These are phyloP conservation scores for Trichoderma koningiopsis DNA, from an alignment of 2,329 filamentous ascomycete species.

Conservation along the genomic window DNA sequence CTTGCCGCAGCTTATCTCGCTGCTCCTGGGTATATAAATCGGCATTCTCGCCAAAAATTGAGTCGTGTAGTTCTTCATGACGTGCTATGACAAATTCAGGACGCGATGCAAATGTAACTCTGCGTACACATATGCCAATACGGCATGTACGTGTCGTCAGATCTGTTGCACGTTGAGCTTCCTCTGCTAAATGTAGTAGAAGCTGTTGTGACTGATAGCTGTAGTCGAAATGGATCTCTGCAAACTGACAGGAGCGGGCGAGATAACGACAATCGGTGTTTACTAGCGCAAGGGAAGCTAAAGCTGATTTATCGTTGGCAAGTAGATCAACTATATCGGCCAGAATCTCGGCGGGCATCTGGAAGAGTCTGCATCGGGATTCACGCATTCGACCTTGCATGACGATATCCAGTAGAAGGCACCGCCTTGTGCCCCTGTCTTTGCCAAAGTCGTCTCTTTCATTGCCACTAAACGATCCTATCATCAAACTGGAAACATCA, in stretches of 20 bases:
- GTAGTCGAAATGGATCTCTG: not conserved
- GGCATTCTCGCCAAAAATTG: not conserved
- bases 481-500: no score
- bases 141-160: no score
- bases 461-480: no score
- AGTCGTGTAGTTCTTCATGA: not conserved
- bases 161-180: no score
- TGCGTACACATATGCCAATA: not conserved
- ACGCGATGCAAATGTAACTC: not conserved
- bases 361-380: not conserved
- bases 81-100: not conserved
- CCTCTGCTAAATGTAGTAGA: not conserved
- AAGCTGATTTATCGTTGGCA: not conserved
- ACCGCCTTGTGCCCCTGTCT: no score
- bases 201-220: not conserved
- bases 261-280: not conserved
- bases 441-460: no score
- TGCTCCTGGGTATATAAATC: not conserved
- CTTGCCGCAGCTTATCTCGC: not conserved
- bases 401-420: not conserved
- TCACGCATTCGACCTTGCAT: not conserved
- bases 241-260: not conserved
- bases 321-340: not conserved
- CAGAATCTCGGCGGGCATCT: not conserved
- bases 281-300: not conserved